phyloP scores from a whole-genome alignment of 2,329 filamentous ascomycete species.

The Paraconiothyrium brasiliense region DNA sequence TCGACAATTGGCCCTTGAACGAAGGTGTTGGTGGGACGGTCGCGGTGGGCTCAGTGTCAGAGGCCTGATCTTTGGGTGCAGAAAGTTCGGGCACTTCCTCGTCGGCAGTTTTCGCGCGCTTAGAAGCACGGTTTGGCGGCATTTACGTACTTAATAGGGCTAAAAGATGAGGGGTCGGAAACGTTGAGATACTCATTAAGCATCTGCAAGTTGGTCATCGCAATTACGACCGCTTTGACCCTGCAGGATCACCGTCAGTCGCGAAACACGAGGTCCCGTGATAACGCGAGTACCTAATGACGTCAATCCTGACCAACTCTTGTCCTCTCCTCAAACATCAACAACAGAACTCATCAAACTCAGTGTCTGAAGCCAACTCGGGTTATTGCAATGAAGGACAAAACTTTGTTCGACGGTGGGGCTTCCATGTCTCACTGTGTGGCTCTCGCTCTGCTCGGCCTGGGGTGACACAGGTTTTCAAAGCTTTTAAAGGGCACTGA shows the following conservation, averaged over 20 bases:
- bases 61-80: constrained; percentile 19
- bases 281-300: constrained; percentile 1
- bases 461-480: too few species aligned
- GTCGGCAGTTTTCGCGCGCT: not conserved
- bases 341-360: not conserved
- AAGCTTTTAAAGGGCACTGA: too few species aligned
- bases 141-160: constrained; percentile 15
- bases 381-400: too few species aligned
- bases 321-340: not conserved
- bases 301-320: not conserved
- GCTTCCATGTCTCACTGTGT: too few species aligned
- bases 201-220: not conserved
- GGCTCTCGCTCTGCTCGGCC: too few species aligned
- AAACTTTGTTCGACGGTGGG: too few species aligned
- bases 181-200: not conserved
- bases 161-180: not conserved
- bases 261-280: constrained; percentile 13
- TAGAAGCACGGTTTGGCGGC: constrained; percentile 29
- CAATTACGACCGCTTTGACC: not conserved
- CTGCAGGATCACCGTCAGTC: not conserved
- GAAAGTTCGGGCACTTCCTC: constrained; percentile 8
- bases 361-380: not conserved
- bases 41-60: constrained; percentile 13
- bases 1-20: constrained; percentile 43
- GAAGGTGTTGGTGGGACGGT: constrained; percentile 28